Conservation (phyloP, 345 rosid genomes). For the Pelargonium nanum region DNA sequence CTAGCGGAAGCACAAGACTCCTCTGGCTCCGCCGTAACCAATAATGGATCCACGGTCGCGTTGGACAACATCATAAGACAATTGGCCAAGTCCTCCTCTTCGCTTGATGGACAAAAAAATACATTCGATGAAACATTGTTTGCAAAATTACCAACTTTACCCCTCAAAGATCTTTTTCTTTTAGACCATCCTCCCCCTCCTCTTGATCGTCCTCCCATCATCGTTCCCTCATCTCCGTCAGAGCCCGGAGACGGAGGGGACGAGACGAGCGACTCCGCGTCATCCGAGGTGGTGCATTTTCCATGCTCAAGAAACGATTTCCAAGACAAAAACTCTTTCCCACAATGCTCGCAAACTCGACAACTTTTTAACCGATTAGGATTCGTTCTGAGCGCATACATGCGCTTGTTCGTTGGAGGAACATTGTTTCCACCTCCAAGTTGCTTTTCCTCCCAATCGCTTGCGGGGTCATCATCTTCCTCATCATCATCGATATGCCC, state of each 20-base stretch:
- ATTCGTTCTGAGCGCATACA: conserved; percentile 60
- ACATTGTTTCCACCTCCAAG: conserved; percentile 18
- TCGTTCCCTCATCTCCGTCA: conserved; percentile 26
- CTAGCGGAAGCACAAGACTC: conserved; percentile 68
- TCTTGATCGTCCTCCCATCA: conserved; percentile 4
- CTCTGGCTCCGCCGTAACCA: conserved; percentile 29
- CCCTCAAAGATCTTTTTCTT: conserved; percentile 54
- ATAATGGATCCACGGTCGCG: conserved; percentile 41
- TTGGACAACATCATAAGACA: conserved; percentile 86
- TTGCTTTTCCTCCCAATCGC: conserved; percentile 48
- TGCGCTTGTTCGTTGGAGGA: conserved; percentile 38
- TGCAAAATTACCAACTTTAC: conserved; percentile 25
- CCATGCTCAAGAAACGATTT: conserved; percentile 73
- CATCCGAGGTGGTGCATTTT: conserved; percentile 36
- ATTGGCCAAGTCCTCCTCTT: conserved; percentile 93
- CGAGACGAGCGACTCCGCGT: conserved; percentile 35
- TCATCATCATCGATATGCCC: conserved; percentile 30
- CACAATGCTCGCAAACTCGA: conserved; percentile 63
- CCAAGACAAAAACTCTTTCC: conserved; percentile 70
- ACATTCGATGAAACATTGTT: neutral
- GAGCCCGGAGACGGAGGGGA: conserved; percentile 26
- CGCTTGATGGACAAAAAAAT: conserved; percentile 42
- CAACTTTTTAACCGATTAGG: conserved; percentile 56
- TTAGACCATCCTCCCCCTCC: conserved; percentile 40
- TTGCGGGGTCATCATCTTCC: conserved; percentile 43